Evolutionary conservation across 352 stramenopile species (phyloP), one percentile per base, ranked within the genome.

Genomic region (Pythium monospermum): DNA sequence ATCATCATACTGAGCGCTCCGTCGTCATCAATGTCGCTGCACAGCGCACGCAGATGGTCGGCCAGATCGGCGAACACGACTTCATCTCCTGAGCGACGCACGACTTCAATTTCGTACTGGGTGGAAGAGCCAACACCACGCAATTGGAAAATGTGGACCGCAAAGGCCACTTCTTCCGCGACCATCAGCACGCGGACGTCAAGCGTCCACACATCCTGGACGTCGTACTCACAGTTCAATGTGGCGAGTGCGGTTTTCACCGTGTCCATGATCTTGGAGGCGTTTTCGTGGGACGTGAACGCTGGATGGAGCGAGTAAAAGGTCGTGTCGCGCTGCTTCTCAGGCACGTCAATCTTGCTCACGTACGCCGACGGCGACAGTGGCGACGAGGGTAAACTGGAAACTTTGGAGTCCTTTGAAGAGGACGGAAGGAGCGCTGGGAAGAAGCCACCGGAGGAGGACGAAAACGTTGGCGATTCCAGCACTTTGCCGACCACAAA

Each of bases 91-190:
- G 47, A 42, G n/a, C 57, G 53, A 15, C 65, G 73, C 7, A 64
- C 51, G 40, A 91, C 88, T 50, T 85, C 73, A 26, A 91, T 57
- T 37, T 85, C 69, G 59, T 82, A 84, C 45, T 64, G 60, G 15
- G 33, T 35, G 6, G 43, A 36, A n/a, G n/a, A n/a, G n/a, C n/a
- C n/a, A 5, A 45, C 33, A 32, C 48, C 35, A n/a, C 52, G 52
- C 21, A 76, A 45, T 44, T 82, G 68, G 32, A 66, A 69, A 49
- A 91, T 60, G 22, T 69, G 54, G 48, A 88, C 59, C 15, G 50
- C 61, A 56, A 91, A 85, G 15, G 45, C 54, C n/a, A 91, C 70
- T 53, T 84, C 68, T 44, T 91, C 76, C 2, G 74, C 79, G 12
- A 88, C 76, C 46, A 77, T 76, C 10, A 91, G 51, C 62, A 74